Base-by-base conservation (phyloP, 177 flowering plant genomes). In the Vitis hybrid region DNA sequence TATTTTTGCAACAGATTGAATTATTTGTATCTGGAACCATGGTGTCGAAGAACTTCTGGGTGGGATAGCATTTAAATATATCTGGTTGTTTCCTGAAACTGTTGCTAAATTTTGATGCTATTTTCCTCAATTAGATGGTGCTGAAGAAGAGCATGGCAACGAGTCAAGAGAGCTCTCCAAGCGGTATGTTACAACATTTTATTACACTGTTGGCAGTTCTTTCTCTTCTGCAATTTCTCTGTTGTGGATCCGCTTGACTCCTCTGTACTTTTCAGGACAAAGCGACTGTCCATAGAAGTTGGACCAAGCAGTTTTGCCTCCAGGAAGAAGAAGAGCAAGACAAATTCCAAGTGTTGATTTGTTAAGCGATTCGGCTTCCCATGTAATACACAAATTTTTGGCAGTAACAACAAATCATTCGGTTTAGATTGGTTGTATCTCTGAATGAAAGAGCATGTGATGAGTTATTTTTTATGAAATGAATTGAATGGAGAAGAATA, bases 271-370 rank as follows among this genome's bases (percentile, higher is more conserved):
- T 79, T 73, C 88, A 93, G 98, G 79, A 80, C 92, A 50, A 93
- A 91, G 79, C 82, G 97, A 69, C 86, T 86, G 91, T 79, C 94
- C 48, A 78, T 86, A n/a, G 96, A 85, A 74, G 78, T 85, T 68
- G 93, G 91, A 71, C 93, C 94, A 11, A 86, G 89, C 84, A 86
- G 86, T 77, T 85, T 81, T 85, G 93, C 94, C 45, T 82, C 92
- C 2, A 87, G 88, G 74, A 93, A 91, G 84, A 93, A 91, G 84
- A 91, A 87, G 80, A 86, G 75, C 45, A 88, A 80, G 81, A 82
- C 73, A 20, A 63, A 75, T 12, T 15, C 80, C 15, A 3, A 70
- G 22, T 29, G 50, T 58, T 73, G 49, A 73, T 55, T 18, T 10
- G 39, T 51, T n/a, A 2, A 34, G 2, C 13, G 0, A 29, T 45